phyloP scores from a whole-genome alignment of 768 basidiomycete species.

The Porpolomopsis calyptriformis region DNA sequence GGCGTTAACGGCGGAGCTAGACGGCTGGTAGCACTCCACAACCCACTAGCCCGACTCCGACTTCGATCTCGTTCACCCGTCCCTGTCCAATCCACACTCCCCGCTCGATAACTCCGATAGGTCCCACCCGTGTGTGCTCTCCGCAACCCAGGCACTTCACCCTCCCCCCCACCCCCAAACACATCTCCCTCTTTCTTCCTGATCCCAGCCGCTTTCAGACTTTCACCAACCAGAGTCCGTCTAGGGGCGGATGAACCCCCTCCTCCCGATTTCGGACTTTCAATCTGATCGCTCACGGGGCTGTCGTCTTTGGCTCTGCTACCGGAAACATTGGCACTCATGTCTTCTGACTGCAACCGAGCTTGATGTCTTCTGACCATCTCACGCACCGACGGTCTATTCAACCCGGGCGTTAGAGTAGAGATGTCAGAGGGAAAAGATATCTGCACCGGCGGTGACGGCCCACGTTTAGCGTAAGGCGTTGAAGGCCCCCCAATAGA shows the following conservation, averaged over 20 bases:
- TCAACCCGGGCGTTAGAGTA: constrained; percentile 4
- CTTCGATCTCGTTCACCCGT: constrained; percentile 13
- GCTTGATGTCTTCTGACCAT: constrained; percentile 39
- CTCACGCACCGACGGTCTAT: constrained; percentile 38
- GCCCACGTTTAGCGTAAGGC: constrained; percentile 19
- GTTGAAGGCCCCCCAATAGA: constrained; percentile 29
- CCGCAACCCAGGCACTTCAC: constrained; percentile 23
- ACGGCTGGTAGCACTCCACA: neutral
- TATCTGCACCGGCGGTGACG: constrained; percentile 11
- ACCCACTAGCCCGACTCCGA: constrained; percentile 13
- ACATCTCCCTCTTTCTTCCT: constrained; percentile 18
- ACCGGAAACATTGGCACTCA: constrained; percentile 5
- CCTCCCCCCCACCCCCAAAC: constrained; percentile 20
- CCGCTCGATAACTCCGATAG: constrained; percentile 3
- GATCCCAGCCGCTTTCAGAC: constrained; percentile 59
- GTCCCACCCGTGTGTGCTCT: constrained; percentile 5
- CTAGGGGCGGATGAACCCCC: constrained; percentile 49
- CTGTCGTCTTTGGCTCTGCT: constrained; percentile 1
- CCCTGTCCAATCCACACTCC: constrained; percentile 14
- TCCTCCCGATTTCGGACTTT: constrained; percentile 53
- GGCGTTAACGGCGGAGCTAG: neutral
- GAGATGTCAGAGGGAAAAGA: constrained; percentile 9
- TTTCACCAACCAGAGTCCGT: constrained; percentile 55
- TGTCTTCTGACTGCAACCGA: constrained; percentile 45
- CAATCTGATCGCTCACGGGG: constrained; percentile 33